phyloP scores from a whole-genome alignment of 805 yeast genomes.

The Metschnikowia continentalis region DNA sequence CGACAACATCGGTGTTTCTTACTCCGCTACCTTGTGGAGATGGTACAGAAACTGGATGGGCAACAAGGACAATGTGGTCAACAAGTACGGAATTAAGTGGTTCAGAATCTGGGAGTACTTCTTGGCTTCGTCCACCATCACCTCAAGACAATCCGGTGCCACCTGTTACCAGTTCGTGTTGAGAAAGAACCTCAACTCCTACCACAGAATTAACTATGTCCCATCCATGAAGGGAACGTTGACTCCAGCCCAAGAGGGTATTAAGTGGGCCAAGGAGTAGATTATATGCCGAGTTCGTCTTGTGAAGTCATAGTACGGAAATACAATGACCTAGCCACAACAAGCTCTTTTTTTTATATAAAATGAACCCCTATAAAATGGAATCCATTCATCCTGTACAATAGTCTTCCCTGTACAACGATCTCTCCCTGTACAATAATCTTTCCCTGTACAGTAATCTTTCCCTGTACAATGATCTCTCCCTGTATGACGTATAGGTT shows the following conservation, averaged over 20 bases:
- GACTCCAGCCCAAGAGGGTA: conserved; percentile 52
- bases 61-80: conserved; percentile 68
- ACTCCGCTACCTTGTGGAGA: conserved; percentile 86
- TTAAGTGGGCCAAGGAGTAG: conserved; percentile 50
- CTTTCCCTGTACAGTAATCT: too few relatives aligned
- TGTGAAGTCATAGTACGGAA: neutral
- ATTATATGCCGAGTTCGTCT: neutral
- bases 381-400: too few relatives aligned
- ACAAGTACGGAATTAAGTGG: conserved; percentile 87
- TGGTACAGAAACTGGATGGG: conserved; percentile 95
- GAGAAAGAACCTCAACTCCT: conserved; percentile 83
- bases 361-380: too few relatives aligned
- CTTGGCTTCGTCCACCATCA: conserved; percentile 75
- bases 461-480: too few relatives aligned
- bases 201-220: conserved; percentile 77
- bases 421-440: too few relatives aligned
- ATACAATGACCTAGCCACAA: neutral
- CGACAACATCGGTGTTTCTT: conserved; percentile 90
- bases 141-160: conserved; percentile 91
- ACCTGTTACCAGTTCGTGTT: conserved; percentile 86
- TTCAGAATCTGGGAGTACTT: conserved; percentile 91
- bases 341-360: too few relatives aligned
- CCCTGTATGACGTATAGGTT: neutral
- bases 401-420: too few relatives aligned
- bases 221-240: conserved; percentile 74